phyloP scores from a whole-genome alignment of 2,329 filamentous ascomycete species.

The Alternaria gansuensis region DNA sequence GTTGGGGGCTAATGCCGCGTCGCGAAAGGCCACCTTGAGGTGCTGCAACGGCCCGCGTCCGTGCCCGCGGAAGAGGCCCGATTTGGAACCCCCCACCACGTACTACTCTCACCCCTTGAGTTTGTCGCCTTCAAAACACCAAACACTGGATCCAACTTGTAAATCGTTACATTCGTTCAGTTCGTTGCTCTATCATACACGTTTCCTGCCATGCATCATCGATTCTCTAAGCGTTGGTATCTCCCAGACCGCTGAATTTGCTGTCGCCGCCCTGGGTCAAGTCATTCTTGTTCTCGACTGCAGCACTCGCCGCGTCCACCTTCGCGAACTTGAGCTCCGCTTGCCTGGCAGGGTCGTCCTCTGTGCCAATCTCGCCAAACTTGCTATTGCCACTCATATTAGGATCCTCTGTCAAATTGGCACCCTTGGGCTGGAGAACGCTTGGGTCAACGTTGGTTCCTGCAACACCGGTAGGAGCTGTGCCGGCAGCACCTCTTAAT shows the following conservation, averaged over 20 bases:
- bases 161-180: constrained; percentile 5
- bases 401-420: constrained; percentile 59
- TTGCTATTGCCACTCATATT: constrained; percentile 33
- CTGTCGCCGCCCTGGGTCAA: constrained; percentile 28
- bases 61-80: constrained; percentile 35
- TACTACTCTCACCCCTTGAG: constrained; percentile 1
- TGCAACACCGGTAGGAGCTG: constrained; percentile 53
- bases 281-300: constrained; percentile 32
- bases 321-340: constrained; percentile 55
- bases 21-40: constrained; percentile 51
- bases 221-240: constrained; percentile 17
- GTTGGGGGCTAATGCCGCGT: constrained; percentile 17
- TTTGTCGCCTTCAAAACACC: background rate
- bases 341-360: constrained; percentile 64
- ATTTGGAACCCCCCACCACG: constrained; percentile 28
- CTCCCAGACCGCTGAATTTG: constrained; percentile 37
- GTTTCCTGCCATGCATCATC: constrained; percentile 1
- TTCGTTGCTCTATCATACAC: constrained; percentile 6
- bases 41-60: constrained; percentile 35
- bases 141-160: background rate
- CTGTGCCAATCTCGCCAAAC: constrained; percentile 60
- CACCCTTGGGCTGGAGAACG: constrained; percentile 60
- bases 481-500: constrained; percentile 27
- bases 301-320: constrained; percentile 44
- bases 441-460: constrained; percentile 44